Percentiles rank a stretch among this genome's conserved stretches.
phyloP scores from a whole-genome alignment of 163 green algal species.

The Smithsoniella earleae region DNA sequence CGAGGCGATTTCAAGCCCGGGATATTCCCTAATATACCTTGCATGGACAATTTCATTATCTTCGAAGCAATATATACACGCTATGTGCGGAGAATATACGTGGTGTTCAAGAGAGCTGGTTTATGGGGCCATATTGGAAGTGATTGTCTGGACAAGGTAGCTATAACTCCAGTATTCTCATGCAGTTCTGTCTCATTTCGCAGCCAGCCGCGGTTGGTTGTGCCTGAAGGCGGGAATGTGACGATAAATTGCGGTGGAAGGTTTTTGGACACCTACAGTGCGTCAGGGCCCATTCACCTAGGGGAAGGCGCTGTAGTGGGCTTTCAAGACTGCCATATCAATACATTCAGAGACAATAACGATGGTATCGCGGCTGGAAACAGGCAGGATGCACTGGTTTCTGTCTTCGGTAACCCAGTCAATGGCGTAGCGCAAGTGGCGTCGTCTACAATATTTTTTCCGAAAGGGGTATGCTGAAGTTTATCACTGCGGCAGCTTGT shows the following conservation, averaged over 20 bases:
- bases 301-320: background rate
- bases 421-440: background rate
- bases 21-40: no score
- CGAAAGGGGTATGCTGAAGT: background rate
- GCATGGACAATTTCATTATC: no score
- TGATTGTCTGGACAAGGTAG: no score
- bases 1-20: no score
- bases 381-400: background rate
- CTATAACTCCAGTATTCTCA: no score
- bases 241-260: background rate
- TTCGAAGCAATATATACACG: no score
- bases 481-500: no score
- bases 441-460: background rate
- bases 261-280: background rate
- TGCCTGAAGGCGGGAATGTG: background rate
- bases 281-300: background rate
- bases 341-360: background rate
- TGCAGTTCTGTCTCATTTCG: no score
- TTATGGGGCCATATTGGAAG: no score
- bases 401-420: background rate
- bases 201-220: no score
- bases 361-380: background rate
- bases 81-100: no score
- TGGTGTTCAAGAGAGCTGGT: no score
- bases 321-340: slow-evolving; percentile 9